Evolutionary conservation across 192 early-diverging fungal species (phyloP).

Genomic region (Coemansia sp.): DNA sequence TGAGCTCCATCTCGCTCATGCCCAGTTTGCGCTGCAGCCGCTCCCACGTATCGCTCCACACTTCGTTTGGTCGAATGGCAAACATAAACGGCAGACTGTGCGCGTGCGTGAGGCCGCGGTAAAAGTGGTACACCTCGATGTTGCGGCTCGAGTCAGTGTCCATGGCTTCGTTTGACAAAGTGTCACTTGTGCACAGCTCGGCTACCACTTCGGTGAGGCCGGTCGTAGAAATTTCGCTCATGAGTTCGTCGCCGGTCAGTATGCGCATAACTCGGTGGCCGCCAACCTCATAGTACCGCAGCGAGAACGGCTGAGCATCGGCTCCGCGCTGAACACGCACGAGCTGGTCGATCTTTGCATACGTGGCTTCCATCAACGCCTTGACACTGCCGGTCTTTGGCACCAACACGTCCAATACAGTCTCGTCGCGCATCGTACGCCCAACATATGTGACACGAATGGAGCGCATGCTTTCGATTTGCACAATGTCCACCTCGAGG

Average conservation of each 20-base stretch:
- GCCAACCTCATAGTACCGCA: slow-evolving; percentile 63
- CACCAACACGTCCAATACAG: slow-evolving; percentile 67
- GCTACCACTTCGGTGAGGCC: slow-evolving; percentile 36
- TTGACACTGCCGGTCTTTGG: slow-evolving; percentile 58
- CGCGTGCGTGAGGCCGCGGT: slow-evolving; percentile 61
- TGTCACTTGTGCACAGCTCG: slow-evolving; percentile 10
- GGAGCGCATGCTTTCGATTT: slow-evolving; percentile 78
- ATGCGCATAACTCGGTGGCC: slow-evolving; percentile 54
- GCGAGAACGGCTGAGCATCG: slow-evolving; percentile 32
- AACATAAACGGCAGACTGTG: slow-evolving; percentile 89
- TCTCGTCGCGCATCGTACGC: slow-evolving; percentile 66
- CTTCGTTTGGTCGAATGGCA: slow-evolving; percentile 64
- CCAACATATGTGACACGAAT: slow-evolving; percentile 72
- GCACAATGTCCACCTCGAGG: slow-evolving; percentile 73
- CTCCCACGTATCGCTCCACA: slow-evolving; percentile 67
- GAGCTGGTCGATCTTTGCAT: slow-evolving; percentile 51
- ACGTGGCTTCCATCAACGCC: slow-evolving; percentile 56
- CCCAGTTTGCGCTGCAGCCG: slow-evolving; percentile 71
- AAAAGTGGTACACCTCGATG: slow-evolving; percentile 79
- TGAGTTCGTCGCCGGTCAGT: slow-evolving; percentile 46
- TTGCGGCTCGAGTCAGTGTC: slow-evolving; percentile 44
- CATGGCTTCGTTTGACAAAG: slow-evolving; percentile 14
- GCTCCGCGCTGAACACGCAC: slow-evolving; percentile 15
- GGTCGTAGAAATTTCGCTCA: slow-evolving; percentile 49
- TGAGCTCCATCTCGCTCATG: slow-evolving; percentile 82